phyloP scores from a whole-genome alignment of 2,329 filamentous ascomycete species.

The Trichoderma sp. region DNA sequence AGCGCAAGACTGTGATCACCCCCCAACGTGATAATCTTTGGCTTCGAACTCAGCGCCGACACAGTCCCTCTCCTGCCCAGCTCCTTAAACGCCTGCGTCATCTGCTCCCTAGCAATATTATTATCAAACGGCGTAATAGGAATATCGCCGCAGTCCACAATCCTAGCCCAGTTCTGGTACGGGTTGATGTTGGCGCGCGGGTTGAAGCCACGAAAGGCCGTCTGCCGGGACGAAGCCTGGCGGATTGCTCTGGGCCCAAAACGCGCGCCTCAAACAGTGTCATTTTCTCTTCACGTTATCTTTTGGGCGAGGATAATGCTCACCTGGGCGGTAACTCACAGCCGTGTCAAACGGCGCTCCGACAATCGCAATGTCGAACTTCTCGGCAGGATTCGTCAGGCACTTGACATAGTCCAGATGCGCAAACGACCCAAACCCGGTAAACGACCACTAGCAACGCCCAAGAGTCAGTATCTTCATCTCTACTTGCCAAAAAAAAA shows the following conservation, averaged over 20 bases:
- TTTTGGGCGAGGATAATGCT: neutral
- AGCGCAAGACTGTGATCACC: slow-evolving; percentile 71
- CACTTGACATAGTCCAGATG: slow-evolving; percentile 68
- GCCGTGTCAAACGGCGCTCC: slow-evolving; percentile 74
- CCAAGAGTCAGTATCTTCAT: neutral
- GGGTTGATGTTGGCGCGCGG: slow-evolving; percentile 79
- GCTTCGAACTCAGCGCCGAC: slow-evolving; percentile 36
- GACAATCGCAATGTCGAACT: slow-evolving; percentile 69
- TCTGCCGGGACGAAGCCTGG: slow-evolving; percentile 77
- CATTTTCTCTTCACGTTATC: neutral
- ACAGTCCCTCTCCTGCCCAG: slow-evolving; percentile 48
- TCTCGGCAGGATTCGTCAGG: slow-evolving; percentile 59
- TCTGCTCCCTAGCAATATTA: slow-evolving; percentile 72
- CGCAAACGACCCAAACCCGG: slow-evolving; percentile 72
- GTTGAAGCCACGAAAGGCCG: slow-evolving; percentile 74
- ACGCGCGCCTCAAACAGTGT: slow-evolving; percentile 53
- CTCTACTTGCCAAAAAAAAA: neutral
- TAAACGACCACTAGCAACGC: slow-evolving; percentile 48
- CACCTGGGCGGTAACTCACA: slow-evolving; percentile 65
- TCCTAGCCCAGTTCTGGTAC: slow-evolving; percentile 74
- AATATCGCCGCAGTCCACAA: slow-evolving; percentile 89
- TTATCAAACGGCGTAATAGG: slow-evolving; percentile 87
- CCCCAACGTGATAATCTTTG: slow-evolving; percentile 65
- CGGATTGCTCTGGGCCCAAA: slow-evolving; percentile 88
- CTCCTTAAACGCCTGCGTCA: slow-evolving; percentile 76